A percentile compares a stretch with the other conserved stretches of the same genome.
These are phyloP conservation scores for Trichoderma sp. DNA, from an alignment of 2,329 filamentous ascomycete genomes.

Conservation along the genomic window DNA sequence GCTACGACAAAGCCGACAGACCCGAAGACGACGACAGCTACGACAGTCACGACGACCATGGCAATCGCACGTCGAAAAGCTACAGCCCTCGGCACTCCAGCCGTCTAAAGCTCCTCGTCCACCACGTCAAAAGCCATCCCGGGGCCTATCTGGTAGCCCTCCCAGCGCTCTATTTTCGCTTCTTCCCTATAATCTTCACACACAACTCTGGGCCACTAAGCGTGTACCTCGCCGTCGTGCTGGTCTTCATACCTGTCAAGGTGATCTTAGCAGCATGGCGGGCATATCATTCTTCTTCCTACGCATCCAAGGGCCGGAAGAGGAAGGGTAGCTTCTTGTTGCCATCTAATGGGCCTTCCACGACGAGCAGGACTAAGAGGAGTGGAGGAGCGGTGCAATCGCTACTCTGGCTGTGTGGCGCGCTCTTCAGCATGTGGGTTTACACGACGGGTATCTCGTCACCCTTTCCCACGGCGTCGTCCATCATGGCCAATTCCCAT, in stretches of 20 bases:
- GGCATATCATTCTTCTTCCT: constrained; percentile 8
- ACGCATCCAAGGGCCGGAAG: constrained; percentile 21
- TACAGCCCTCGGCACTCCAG: constrained; percentile 7
- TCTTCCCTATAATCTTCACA: constrained; percentile 27
- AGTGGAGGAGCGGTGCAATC: neutral
- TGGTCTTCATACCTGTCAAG: constrained; percentile 25
- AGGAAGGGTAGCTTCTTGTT: constrained; percentile 21
- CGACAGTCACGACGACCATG: constrained; percentile 4
- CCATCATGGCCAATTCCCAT: constrained; percentile 23
- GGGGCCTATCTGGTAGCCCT: constrained; percentile 19
- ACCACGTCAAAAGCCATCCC: constrained; percentile 16
- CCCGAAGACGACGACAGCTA: neutral
- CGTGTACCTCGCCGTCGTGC: constrained; percentile 27
- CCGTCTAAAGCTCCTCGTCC: constrained; percentile 6
- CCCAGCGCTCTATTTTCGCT: constrained; percentile 25
- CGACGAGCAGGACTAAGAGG: neutral
- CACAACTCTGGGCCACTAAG: constrained; percentile 28
- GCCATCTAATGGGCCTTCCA: neutral
- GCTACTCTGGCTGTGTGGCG: constrained; percentile 25
- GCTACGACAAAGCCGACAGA: constrained; percentile 10
- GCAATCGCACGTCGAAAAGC: neutral
- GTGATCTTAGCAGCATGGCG: constrained; percentile 22
- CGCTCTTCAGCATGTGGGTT: constrained; percentile 25
- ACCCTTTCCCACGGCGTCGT: constrained; percentile 25
- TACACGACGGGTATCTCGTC: constrained; percentile 27